phyloP scores from a whole-genome alignment of 2,329 filamentous ascomycete genomes.

The Pestalotiopsis sp. region DNA sequence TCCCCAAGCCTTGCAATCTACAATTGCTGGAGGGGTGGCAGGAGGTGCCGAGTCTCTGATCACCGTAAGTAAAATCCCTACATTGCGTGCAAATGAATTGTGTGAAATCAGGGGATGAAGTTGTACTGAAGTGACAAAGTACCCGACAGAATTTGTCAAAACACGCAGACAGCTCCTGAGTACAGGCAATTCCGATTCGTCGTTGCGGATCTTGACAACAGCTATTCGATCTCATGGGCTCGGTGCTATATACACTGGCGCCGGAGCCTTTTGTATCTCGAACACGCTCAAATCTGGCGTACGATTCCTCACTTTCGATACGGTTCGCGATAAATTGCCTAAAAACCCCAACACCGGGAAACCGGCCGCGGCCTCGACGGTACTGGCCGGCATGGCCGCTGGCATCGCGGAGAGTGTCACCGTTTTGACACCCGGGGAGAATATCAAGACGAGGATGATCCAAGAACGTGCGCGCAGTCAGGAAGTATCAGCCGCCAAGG shows the following conservation, averaged over 20 bases:
- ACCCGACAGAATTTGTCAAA: neutral
- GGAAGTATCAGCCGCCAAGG: neutral
- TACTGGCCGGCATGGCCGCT: neutral
- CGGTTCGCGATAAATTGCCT: neutral
- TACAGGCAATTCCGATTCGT: neutral
- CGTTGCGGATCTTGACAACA: neutral
- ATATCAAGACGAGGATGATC: neutral
- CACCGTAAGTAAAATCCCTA: neutral
- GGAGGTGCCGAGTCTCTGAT: neutral
- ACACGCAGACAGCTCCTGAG: neutral
- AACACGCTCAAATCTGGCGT: neutral
- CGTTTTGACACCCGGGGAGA: neutral
- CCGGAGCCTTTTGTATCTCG: neutral
- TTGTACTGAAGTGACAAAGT: neutral
- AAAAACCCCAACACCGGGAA: neutral
- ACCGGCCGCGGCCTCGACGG: neutral
- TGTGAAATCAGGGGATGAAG: neutral
- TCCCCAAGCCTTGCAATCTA: neutral
- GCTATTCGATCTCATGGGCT: neutral
- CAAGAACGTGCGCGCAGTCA: neutral
- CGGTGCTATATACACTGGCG: neutral
- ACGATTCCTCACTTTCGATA: neutral
- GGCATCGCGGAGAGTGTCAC: neutral
- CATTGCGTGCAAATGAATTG: too few relatives aligned
- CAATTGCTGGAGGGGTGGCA: neutral